Evolutionary conservation across 2,329 filamentous ascomycete species (phyloP), one percentile per base, ranked within the genome.

Genomic region (Colletotrichum trifolii): DNA sequence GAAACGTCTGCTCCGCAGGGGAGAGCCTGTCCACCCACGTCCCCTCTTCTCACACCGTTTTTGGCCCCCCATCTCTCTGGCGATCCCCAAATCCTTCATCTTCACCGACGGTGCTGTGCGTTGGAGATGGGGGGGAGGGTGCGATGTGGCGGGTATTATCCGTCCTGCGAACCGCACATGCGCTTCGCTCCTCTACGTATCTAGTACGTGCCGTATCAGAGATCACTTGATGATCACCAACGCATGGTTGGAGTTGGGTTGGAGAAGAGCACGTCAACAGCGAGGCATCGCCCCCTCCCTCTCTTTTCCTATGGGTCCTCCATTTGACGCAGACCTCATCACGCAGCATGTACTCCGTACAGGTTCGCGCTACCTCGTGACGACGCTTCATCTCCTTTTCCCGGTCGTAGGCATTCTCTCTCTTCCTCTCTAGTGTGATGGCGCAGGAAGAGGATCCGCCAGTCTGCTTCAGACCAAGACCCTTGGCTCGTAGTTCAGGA

Each of bases 151-250:
- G 43, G 43, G 15, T 46, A 33, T 46, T 47, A 47, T 47, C 45
- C 45, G 12, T n/a, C n/a, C 15, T 17, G 33, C 45, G 17, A n/a
- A 48, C 57, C 57, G 50, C 62, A 65, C 52, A 61, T 65, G 61
- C 61, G 61, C 61, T 43, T 57, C 56, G 25, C 25, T 25, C 25
- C 25, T 25, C 25, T 25, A 3, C 25, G 4, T 3, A 25, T 4
- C 2, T 3, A 25, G 57, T 64, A 54, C 13, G 49, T 60, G 62
- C 62, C 54, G 64, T 64, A 63, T 48, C 59, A 66, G 54, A 66
- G 64, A 66, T 66, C 64, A 66, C 60, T 66, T 47, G 64, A 46
- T 59, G 64, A 66, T 66, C 60, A 66, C 48, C 60, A 52, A 40
- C 52, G 62, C 62, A 65, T 65, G 46, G 47, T 15, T 40, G 60